Percentiles rank a stretch among this genome's conserved stretches.
phyloP scores from a whole-genome alignment of 176 grass and related monocot species.

The Elymus sibiricus region DNA sequence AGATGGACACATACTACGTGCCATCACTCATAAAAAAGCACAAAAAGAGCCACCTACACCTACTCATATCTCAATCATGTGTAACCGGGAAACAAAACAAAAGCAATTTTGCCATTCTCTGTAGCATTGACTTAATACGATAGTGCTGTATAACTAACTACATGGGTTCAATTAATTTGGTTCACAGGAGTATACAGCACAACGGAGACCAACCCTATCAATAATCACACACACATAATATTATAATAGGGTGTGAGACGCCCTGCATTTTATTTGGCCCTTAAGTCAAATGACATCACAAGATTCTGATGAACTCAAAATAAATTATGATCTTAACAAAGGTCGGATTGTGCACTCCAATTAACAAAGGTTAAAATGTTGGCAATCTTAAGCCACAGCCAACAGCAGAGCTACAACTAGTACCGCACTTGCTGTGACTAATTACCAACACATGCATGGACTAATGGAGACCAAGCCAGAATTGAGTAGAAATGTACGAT shows the following conservation, averaged over 20 bases:
- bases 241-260: background rate
- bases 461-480: background rate
- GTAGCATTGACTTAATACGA: slow-evolving; percentile 7
- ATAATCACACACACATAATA: background rate
- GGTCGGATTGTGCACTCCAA: no score
- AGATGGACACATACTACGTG: slow-evolving; percentile 40
- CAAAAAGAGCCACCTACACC: slow-evolving; percentile 53
- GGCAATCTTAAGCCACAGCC: slow-evolving; percentile 15
- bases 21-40: slow-evolving; percentile 42
- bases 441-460: background rate
- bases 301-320: background rate
- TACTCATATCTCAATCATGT: slow-evolving; percentile 32
- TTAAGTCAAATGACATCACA: background rate
- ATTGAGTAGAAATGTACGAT: background rate
- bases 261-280: background rate
- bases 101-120: background rate
- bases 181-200: background rate
- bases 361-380: background rate
- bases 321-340: no score
- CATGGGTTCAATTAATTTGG: background rate
- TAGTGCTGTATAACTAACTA: background rate
- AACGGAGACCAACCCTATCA: background rate
- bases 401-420: slow-evolving; percentile 30
- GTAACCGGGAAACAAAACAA: background rate
- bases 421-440: slow-evolving; percentile 7